Evolutionary conservation across 2,329 filamentous ascomycete genomes (phyloP), one percentile per base, ranked within the genome.

Genomic region (Hypoxylon sp.): DNA sequence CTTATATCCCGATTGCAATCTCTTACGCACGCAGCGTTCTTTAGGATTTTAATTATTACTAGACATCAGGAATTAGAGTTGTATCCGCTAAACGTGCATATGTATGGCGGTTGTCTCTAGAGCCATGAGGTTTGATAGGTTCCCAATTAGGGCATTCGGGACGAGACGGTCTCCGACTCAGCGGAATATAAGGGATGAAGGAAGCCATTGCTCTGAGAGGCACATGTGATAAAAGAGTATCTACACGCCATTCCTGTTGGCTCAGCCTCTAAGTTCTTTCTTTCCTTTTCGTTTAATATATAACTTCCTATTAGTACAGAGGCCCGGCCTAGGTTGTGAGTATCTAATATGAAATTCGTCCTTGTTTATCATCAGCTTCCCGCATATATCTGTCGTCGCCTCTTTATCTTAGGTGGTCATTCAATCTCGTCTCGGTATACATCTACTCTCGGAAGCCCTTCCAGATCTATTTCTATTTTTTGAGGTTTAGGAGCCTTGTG

Each of bases 401-500:
- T 39, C 29, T 11, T 37, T 53, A 15, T 17, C 15, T n/a, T n/a
- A n/a, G n/a, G n/a, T 24, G 10, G 19, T 55, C 37, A 55, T 17
- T 55, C 35, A 44, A 55, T 55, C 19, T 55, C 37, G 8, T 55
- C 52, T 44, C 52, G 31, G 24, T 44, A 55, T 35, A 55, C 15
- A 17, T 55, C 52, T 44, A 55, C 29, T 35, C 52, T 55, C 10
- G 44, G 52, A 44, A 55, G 52, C 15, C 52, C 52, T 44, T 55
- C 52, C 4, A 55, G 52, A 15, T 55, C 52, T 31, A 55, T 55
- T 42, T 55, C 52, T 44, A 42, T 44, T 44, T 55, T 55, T 15
- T 55, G 52, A 3, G 52, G 35, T 11, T 54, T 54, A 15, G 51
- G 55, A 24, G 44, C 55, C 44, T 59, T 59, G 6, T 37, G 32